These are phyloP conservation scores for Limnanthes douglasii DNA, from an alignment of 345 rosid species.

Conservation along the genomic window DNA sequence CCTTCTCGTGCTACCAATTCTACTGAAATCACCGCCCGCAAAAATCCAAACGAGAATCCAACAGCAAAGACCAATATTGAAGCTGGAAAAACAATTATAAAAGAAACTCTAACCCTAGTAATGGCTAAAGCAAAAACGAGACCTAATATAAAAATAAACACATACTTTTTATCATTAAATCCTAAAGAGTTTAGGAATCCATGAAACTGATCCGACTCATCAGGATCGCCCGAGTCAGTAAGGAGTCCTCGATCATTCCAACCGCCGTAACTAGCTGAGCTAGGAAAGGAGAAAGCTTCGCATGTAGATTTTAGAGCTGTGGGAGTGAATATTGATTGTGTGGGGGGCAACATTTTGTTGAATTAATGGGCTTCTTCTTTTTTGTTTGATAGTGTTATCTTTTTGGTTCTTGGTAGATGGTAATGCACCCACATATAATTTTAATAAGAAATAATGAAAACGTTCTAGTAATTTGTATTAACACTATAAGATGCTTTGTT, in stretches of 20 bases:
- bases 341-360: conserved; percentile 2
- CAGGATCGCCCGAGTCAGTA: conserved; percentile 15
- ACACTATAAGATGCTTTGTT: no score
- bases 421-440: no score
- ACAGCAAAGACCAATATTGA: no score
- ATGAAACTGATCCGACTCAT: conserved; percentile 27
- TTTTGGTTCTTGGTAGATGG: no score
- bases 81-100: no score
- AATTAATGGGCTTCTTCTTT: no score
- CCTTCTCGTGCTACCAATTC: no score
- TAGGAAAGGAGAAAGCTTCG: conserved; percentile 7
- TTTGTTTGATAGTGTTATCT: no score
- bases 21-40: no score
- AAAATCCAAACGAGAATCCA: no score
- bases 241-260: conserved; percentile 32
- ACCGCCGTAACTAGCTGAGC: conserved; percentile 24
- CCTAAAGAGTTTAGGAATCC: conserved; percentile 30
- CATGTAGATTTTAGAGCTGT: conserved; percentile 2
- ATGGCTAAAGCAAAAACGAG: conserved; percentile 35
- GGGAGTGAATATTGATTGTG: conserved; percentile 4
- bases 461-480: no score
- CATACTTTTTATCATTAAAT: conserved; percentile 27
- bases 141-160: conserved; percentile 32
- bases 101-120: conserved; percentile 37
- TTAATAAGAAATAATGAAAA: no score